These are phyloP conservation scores for Polyporus arcularius DNA, from an alignment of 768 basidiomycete species.

Conservation along the genomic window DNA sequence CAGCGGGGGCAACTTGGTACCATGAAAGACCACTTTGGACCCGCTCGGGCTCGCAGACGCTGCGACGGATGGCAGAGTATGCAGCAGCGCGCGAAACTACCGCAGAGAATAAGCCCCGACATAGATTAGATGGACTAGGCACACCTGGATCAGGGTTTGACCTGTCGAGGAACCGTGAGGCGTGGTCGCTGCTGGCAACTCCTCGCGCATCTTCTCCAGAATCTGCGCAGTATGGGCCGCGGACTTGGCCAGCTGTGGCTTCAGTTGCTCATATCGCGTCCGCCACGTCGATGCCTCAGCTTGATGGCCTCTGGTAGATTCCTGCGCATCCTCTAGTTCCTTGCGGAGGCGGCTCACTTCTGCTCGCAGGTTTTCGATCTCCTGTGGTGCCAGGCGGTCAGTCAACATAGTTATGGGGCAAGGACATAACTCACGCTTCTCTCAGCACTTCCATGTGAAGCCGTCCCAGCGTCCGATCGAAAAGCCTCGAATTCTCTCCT, in stretches of 20 bases:
- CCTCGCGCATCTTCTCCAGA: not conserved
- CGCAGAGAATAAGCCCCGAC: not conserved
- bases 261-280: not conserved
- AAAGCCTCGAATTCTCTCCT: not conserved
- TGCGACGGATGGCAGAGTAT: not conserved
- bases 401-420: not conserved
- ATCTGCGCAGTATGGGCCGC: not conserved
- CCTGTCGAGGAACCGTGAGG: not conserved
- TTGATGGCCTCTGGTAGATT: not conserved
- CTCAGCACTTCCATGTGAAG: not conserved
- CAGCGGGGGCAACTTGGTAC: slow-evolving; percentile 1
- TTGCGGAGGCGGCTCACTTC: not conserved
- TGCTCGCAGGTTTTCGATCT: not conserved
- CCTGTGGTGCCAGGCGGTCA: not conserved
- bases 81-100: slow-evolving; percentile 6
- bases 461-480: not conserved
- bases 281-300: not conserved
- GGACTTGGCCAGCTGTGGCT: not conserved
- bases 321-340: not conserved
- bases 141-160: not conserved
- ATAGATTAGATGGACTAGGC: not conserved
- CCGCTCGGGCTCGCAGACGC: not conserved
- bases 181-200: not conserved
- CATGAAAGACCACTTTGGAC: slow-evolving; percentile 2
- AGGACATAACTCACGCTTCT: not conserved